These are phyloP conservation scores for Citrus reticulata DNA, from an alignment of 345 rosid genomes.

Conservation along the genomic window DNA sequence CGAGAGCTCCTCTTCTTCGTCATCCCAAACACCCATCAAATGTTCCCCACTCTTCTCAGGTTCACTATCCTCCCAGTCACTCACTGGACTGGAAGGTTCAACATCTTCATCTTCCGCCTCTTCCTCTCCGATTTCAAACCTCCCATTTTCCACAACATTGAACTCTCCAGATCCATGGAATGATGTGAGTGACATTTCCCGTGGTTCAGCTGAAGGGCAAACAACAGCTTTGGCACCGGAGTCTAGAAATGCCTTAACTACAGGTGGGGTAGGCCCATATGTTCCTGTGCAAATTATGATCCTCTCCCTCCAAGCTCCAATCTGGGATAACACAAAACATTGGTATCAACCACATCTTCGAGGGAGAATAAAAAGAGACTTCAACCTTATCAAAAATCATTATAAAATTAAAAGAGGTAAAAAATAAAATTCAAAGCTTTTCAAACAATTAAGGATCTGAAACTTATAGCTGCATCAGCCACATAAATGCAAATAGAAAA, in stretches of 20 bases:
- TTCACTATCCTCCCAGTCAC: conserved; percentile 98
- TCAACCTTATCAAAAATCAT: neutral
- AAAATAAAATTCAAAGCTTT: neutral
- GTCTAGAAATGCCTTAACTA: conserved; percentile 65
- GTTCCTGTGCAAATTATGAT: conserved; percentile 83
- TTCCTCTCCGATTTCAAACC: conserved; percentile 95
- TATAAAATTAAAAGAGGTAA: neutral
- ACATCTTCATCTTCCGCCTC: conserved; percentile 72
- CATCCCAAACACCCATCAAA: conserved; percentile 58
- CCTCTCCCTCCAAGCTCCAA: conserved; percentile 98
- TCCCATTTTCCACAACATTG: conserved; percentile 52
- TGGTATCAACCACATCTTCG: neutral
- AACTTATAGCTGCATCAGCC: neutral
- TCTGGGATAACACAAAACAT: conserved; percentile 35
- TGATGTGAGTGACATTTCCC: conserved; percentile 46
- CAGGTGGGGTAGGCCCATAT: conserved; percentile 62
- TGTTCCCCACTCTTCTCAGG: conserved; percentile 41
- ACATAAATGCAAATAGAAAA: neutral
- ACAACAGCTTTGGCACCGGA: conserved; percentile 90
- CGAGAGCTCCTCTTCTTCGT: conserved; percentile 69
- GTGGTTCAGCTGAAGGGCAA: conserved; percentile 70
- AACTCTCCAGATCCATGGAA: conserved; percentile 48
- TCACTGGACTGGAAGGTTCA: conserved; percentile 57
- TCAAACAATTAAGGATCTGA: neutral
- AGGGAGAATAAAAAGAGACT: neutral